Evolutionary conservation across 1,284 basidiomycete genomes (phyloP), one percentile per base, ranked within the genome.

Genomic region (Vanrija pseudolonga): DNA sequence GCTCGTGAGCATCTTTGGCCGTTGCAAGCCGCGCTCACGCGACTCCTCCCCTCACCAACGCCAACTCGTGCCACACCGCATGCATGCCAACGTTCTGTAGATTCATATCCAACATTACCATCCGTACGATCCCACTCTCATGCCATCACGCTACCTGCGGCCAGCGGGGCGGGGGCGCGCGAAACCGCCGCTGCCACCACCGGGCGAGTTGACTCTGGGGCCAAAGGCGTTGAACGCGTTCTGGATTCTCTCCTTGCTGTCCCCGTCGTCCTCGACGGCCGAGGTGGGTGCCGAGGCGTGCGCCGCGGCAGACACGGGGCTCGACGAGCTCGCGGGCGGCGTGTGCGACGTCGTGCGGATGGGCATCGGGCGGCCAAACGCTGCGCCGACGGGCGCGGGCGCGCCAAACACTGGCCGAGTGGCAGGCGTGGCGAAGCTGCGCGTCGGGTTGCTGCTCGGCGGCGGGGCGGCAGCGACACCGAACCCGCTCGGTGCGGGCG

Each of bases 181-280:
- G 46, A 75, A 75, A 2, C 68, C 65, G 26, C 63, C 64, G n/a
- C n/a, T n/a, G 19, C 51, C 49, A 1, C 67, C 68, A 19, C 65
- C 62, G 12, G 56, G 59, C 7, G 55, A 55, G 36, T 57, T 55
- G 15, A 76, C 70, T 45, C 74, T 70, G 2, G 74, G 74, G 28
- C 74, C 74, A 50, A 76, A 76, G 14, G 72, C 71, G 51, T 74
- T 68, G 52, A 76, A 76, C 7, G 74, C 74, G 47, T 58, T 64
- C 45, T 64, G 51, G 55, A 75, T 70, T 45, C 55, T 61, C 8
- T 71, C 69, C 53, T 70, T 66, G 42, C 65, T 61, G 56, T 74
- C 71, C 19, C 56, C 69, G 5, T 65, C 71, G 45, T 63, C 71
- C 9, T 63, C 67, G n/a, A 39, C 32, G 7, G 56, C 28, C 8